These are phyloP conservation scores for Xylaria hypoxylon DNA, from an alignment of 2,329 filamentous ascomycete species.

Conservation along the genomic window DNA sequence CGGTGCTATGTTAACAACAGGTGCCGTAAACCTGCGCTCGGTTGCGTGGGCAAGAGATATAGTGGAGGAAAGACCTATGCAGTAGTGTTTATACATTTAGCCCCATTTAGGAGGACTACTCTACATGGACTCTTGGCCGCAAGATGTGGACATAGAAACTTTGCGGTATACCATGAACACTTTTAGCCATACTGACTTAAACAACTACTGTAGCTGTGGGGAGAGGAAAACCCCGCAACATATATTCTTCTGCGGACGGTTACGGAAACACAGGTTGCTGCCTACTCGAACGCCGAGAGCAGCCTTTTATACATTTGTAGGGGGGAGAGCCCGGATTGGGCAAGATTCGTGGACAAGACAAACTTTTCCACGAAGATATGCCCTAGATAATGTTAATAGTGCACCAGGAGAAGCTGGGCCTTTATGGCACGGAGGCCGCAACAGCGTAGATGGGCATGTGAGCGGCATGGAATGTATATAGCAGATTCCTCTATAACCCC, in stretches of 20 bases:
- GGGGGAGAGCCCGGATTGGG: conserved; percentile 13
- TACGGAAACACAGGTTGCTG: conserved; percentile 12
- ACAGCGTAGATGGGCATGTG: conserved; percentile 9
- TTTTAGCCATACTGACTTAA: no score
- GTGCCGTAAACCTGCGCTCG: no score
- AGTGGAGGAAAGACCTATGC: no score
- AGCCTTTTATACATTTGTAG: conserved; percentile 18
- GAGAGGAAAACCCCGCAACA: conserved; percentile 17
- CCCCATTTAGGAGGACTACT: no score
- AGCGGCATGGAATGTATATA: conserved; percentile 3
- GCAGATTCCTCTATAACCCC: neutral
- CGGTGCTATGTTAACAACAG: no score
- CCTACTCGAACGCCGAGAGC: conserved; percentile 18
- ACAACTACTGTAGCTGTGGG: no score
- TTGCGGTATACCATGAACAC: no score
- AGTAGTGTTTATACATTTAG: no score
- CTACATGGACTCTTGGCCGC: no score
- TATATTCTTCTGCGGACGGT: conserved; percentile 9
- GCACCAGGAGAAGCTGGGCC: neutral
- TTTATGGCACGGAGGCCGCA: neutral
- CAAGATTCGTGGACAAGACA: conserved; percentile 11
- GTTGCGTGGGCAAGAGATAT: no score
- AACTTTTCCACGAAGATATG: conserved; percentile 7
- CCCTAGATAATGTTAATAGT: conserved; percentile 7
- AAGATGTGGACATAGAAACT: no score